phyloP scores from a whole-genome alignment of 202 grass and related monocot species.

The Bolboschoenoplectus hybrid region DNA sequence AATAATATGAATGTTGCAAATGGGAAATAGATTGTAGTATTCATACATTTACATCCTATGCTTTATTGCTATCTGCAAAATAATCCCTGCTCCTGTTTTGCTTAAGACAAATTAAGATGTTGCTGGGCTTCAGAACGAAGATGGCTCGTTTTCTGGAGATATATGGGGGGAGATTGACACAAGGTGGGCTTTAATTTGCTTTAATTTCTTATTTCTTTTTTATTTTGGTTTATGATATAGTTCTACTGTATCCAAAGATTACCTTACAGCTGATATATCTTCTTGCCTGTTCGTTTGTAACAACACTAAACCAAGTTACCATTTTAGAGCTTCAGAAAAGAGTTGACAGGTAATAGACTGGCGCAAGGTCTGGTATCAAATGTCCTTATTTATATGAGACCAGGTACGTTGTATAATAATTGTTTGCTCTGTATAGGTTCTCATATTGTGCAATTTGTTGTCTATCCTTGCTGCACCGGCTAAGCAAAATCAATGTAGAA shows the following conservation, averaged over 20 bases:
- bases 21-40: background rate
- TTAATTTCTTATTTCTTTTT: background rate
- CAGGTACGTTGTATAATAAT: conserved; percentile 6
- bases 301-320: background rate
- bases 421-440: conserved; percentile 59
- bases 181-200: conserved; percentile 45
- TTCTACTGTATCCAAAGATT: background rate
- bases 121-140: conserved; percentile 72
- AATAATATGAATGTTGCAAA: conserved; percentile 19
- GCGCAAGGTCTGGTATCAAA: background rate
- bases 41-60: background rate
- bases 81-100: conserved; percentile 43
- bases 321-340: background rate
- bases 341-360: background rate
- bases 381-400: background rate
- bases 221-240: background rate
- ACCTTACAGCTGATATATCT: background rate
- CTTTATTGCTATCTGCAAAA: conserved; percentile 2
- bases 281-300: background rate
- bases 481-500: conserved; percentile 79
- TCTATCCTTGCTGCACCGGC: conserved; percentile 64
- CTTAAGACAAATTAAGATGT: conserved; percentile 60
- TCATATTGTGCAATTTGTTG: conserved; percentile 83
- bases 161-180: conserved; percentile 92
- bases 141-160: conserved; percentile 96